Evolutionary conservation across 179 eudicot species (phyloP).

Genomic region (Nepenthes alata): DNA sequence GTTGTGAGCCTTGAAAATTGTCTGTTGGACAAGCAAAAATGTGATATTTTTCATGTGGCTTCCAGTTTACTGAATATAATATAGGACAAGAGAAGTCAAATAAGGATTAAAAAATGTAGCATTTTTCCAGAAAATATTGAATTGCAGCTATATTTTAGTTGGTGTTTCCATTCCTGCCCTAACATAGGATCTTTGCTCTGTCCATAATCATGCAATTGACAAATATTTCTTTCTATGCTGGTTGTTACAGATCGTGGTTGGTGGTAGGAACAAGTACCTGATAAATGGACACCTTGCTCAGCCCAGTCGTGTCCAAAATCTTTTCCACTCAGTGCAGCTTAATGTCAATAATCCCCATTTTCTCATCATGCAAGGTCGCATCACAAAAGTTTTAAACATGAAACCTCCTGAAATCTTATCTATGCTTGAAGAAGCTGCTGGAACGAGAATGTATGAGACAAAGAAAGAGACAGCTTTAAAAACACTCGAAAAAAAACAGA

Average conservation of each 20-base stretch:
- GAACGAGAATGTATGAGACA: slow-evolving; percentile 98
- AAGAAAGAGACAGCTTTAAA: slow-evolving; percentile 93
- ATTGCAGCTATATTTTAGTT: no score
- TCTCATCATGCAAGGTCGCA: slow-evolving; percentile 99
- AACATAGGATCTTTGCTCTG: no score
- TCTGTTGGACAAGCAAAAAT: no score
- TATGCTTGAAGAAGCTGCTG: slow-evolving; percentile 99
- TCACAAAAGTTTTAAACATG: slow-evolving; percentile 93
- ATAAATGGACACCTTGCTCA: slow-evolving; percentile 98
- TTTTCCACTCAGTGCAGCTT: slow-evolving; percentile 94
- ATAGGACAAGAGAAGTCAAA: background rate
- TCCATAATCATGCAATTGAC: background rate
- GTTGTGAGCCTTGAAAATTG: no score
- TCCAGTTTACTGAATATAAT: background rate
- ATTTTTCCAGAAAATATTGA: background rate
- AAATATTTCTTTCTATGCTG: background rate
- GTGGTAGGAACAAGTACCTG: slow-evolving; percentile 94
- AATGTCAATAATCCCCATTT: slow-evolving; percentile 97
- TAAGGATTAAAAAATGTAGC: background rate
- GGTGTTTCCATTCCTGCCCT: no score
- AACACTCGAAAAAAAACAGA: slow-evolving; percentile 91
- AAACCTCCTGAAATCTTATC: slow-evolving; percentile 98
- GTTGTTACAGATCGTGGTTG: slow-evolving; percentile 76
- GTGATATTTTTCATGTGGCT: no score
- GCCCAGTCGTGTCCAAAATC: slow-evolving; percentile 94